Evolutionary conservation across 495 filamentous ascomycete species (phyloP).

Genomic region (Penicillium dipodomyicola): DNA sequence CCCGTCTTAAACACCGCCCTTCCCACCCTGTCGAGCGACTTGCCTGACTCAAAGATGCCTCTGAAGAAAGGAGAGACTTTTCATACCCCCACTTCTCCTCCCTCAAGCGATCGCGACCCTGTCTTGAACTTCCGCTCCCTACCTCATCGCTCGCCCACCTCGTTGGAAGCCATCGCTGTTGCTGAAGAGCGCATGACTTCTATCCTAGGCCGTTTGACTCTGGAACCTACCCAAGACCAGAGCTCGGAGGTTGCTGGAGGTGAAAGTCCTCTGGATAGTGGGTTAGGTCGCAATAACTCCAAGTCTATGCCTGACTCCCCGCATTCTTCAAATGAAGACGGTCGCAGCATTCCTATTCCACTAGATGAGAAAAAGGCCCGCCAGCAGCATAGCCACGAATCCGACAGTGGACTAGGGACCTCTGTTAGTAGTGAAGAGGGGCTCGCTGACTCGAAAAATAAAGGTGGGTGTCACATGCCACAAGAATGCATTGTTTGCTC

Average conservation of each 20-base stretch:
- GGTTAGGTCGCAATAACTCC: neutral
- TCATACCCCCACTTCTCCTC: slow-evolving; percentile 44
- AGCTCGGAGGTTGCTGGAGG: neutral
- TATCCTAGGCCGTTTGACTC: slow-evolving; percentile 43
- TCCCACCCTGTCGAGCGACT: slow-evolving; percentile 28
- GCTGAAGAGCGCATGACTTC: slow-evolving; percentile 50
- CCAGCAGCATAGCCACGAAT: slow-evolving; percentile 39
- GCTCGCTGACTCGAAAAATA: slow-evolving; percentile 20
- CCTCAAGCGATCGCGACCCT: slow-evolving; percentile 41
- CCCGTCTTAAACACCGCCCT: slow-evolving; percentile 32
- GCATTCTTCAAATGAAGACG: neutral
- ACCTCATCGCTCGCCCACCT: slow-evolving; percentile 52
- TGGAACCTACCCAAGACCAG: slow-evolving; percentile 34
- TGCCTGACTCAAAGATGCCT: slow-evolving; percentile 26
- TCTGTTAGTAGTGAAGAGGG: slow-evolving; percentile 44
- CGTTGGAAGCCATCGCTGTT: slow-evolving; percentile 46
- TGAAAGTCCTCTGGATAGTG: neutral
- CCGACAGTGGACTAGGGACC: slow-evolving; percentile 57
- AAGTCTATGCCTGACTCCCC: slow-evolving; percentile 6
- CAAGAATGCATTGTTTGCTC: neutral
- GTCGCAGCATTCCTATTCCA: slow-evolving; percentile 2
- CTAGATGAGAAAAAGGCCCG: slow-evolving; percentile 19
- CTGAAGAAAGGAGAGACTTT: slow-evolving; percentile 55
- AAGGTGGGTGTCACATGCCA: slow-evolving; percentile 17
- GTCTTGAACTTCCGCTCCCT: slow-evolving; percentile 45